A percentile compares a stretch with the other conserved stretches of the same genome.
phyloP scores from a whole-genome alignment of 768 basidiomycete genomes.

The Kwoniella heveanensis region DNA sequence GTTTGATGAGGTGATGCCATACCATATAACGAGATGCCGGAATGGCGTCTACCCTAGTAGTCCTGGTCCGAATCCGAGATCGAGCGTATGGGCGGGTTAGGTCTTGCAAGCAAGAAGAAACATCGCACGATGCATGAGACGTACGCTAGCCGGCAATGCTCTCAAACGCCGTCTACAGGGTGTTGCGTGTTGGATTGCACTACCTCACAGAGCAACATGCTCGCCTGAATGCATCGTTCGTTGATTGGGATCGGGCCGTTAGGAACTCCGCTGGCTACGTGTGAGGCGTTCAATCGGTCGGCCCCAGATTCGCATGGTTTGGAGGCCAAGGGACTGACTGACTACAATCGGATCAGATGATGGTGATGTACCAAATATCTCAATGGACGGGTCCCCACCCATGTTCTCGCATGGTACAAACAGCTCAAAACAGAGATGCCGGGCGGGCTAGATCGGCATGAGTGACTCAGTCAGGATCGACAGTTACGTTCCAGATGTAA shows the following conservation, averaged over 20 bases:
- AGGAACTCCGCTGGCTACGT: background rate
- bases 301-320: background rate
- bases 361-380: background rate
- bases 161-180: constrained; percentile 1
- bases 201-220: no score
- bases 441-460: no score
- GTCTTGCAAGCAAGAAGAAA: background rate
- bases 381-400: background rate
- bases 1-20: background rate
- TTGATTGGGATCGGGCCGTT: no score
- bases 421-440: no score
- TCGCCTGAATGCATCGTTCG: no score
- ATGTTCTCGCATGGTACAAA: no score
- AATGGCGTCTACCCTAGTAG: background rate
- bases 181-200: no score
- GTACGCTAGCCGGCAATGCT: background rate
- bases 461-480: no score
- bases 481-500: background rate
- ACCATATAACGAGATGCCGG: background rate
- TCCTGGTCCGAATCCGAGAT: background rate
- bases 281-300: constrained; percentile 1
- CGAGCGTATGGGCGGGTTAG: background rate
- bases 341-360: background rate
- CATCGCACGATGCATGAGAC: no score
- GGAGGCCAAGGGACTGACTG: background rate